Base-by-base conservation (phyloP, 1,139 yeast genomes). In the Pneumocystis carinii region DNA sequence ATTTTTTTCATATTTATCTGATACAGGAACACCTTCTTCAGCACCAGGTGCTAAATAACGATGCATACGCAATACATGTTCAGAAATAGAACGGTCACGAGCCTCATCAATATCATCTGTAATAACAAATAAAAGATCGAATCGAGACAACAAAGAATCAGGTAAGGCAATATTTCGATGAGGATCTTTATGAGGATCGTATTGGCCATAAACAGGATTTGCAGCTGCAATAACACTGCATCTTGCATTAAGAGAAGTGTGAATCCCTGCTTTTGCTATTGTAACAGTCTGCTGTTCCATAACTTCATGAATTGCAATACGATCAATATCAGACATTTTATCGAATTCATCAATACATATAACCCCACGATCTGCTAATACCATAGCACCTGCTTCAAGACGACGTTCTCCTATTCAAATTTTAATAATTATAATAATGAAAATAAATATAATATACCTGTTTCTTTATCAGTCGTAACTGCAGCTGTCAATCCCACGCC, bases 401-500 rank as follows among this genome's bases (percentile, higher is more conserved):
- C 96, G 81, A 72, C 97, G 81, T 76, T 92, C 99, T 63, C 98
- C 98, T 48, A 17, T 39, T 48, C 27, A 12, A 19, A 48, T 48
- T 48, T 48, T 2, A 48, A 12, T 24, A 19, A 19, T 24, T 48
- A 24, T 7, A 48, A 17, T 24, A 24, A 48, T 24, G 24, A 24
- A 48, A 48, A 48, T 48, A 48, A 14, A 17, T 7, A 48, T 24
- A 48, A 48, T 12, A 48, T 48, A 48, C 55, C 55, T 0, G 98
- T 92, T 74, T 92, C 98, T 71, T 86, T 86, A 74, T 92, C 99
- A 2, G 92, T 83, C 2, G 97, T 90, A 3, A 92, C 99, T 0
- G 99, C 98, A 15, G 99, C 99, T 0, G 99, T 92, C 72, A 92
- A 82, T 87, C 98, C 99, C 61, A 94, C 99, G 75, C 98, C 99